Conservation (phyloP, 2,329 filamentous ascomycete species). For the Pyricularia sp. region DNA sequence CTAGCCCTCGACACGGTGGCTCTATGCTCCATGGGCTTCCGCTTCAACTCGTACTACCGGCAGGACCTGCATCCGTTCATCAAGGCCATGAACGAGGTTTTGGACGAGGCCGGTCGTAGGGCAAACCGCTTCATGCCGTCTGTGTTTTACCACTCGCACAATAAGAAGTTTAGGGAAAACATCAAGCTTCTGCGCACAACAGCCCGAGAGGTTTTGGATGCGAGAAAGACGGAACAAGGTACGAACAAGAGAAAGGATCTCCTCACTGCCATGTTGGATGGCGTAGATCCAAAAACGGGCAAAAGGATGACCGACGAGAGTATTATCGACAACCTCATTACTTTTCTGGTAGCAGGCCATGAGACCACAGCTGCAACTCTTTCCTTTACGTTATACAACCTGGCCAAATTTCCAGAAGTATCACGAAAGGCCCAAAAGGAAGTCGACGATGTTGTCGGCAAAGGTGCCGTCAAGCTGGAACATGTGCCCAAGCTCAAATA, state of each 20-base stretch:
- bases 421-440: slow-evolving; percentile 40
- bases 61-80: slow-evolving; percentile 54
- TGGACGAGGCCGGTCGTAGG: not conserved
- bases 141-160: not conserved
- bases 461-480: slow-evolving; percentile 29
- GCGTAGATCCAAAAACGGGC: slow-evolving; percentile 15
- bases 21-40: slow-evolving; percentile 60
- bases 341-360: slow-evolving; percentile 39
- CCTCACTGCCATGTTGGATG: slow-evolving; percentile 36
- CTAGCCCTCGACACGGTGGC: slow-evolving; percentile 64
- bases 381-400: slow-evolving; percentile 38
- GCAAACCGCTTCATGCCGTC: slow-evolving; percentile 23
- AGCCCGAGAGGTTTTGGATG: slow-evolving; percentile 8
- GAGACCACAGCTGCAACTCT: slow-evolving; percentile 47
- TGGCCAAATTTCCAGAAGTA: slow-evolving; percentile 36
- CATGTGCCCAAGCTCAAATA: slow-evolving; percentile 42
- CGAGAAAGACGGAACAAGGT: slow-evolving; percentile 15
- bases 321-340: slow-evolving; percentile 10
- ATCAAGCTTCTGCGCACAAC: slow-evolving; percentile 7
- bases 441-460: slow-evolving; percentile 40
- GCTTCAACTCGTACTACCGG: slow-evolving; percentile 68
- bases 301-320: slow-evolving; percentile 14
- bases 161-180: slow-evolving; percentile 7
- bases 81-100: slow-evolving; percentile 33
- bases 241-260: slow-evolving; percentile 40